Base-by-base conservation (phyloP, 768 basidiomycete species). In the Boletus sensibilis region DNA sequence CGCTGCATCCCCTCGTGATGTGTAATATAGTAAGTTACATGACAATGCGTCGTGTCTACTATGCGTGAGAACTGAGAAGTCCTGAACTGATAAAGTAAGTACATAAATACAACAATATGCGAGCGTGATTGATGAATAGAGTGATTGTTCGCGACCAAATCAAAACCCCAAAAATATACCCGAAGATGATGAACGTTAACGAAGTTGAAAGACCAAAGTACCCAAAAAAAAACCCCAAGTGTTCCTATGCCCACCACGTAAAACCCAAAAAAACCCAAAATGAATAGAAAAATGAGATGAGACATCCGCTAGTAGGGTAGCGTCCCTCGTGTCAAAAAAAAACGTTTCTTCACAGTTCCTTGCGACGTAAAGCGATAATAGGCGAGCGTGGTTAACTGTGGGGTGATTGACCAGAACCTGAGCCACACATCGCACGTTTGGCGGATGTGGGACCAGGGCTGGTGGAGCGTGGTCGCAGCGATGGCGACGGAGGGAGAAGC, bases 251-350 rank as follows among this genome's bases (percentile, higher is more conserved):
- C 52, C 58, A n/a, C 57, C 35, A 55, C 61, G 45, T 52, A 52
- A 60, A 57, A 45, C 59, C 61, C 61, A 53, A 58, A 59, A 52
- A 60, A 57, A 45, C 59, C 61, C 61, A 53, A 58, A 59, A 71
- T 50, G 47, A 62, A 59, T 6, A 27, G 13, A 56, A 59, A 52
- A 16, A 50, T 7, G 52, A 61, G 47, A 57, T 10, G 37, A 42
- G 42, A 41, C 18, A 39, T 25, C 52, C 31, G 37, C 33, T 7
- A 10, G 18, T 38, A 38, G 14, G 49, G 51, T 45, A 44, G 34
- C 34, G 50, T 48, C 49, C 69, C 63, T 67, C 65, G 52, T 65
- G 63, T 56, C 46, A n/a, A 35, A 61, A 66, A 70, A 43, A 62
- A 69, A 71, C 59, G 69, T 63, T 61, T 50, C 48, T 49, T 55